Evolutionary conservation across 1,139 yeast genomes (phyloP).

Genomic region (Casaregolazyma lundiana): DNA sequence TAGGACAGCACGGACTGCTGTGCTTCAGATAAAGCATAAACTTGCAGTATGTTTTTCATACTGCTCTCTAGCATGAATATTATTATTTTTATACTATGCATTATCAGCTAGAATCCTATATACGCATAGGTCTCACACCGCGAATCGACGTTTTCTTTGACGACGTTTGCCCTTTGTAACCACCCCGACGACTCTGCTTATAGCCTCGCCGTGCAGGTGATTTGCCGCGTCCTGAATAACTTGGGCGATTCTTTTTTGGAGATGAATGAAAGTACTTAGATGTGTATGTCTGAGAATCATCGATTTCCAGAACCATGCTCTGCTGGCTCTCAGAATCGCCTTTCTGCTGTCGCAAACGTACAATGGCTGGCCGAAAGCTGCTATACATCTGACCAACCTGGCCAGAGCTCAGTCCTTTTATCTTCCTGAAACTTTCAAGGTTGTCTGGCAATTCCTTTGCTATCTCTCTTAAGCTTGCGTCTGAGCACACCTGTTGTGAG

Average conservation of each 20-base stretch:
- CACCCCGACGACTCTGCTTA: neutral
- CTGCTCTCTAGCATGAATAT: no score
- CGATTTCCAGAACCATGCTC: slow-evolving; percentile 4
- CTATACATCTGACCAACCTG: slow-evolving; percentile 16
- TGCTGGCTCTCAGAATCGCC: neutral
- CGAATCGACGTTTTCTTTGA: neutral
- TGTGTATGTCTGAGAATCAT: slow-evolving; percentile 4
- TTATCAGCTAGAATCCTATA: no score
- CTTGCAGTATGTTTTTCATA: no score
- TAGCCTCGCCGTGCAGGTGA: neutral
- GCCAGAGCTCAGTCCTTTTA: slow-evolving; percentile 15
- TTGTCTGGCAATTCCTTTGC: slow-evolving; percentile 15
- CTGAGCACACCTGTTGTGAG: slow-evolving; percentile 18
- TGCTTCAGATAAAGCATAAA: no score
- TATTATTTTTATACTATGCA: no score
- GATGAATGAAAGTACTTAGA: neutral
- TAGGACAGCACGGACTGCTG: no score
- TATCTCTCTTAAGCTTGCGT: slow-evolving; percentile 17
- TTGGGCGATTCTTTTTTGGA: neutral
- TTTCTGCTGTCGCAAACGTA: slow-evolving; percentile 11
- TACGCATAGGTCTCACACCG: neutral
- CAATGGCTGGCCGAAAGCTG: slow-evolving; percentile 16
- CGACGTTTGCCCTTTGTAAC: neutral
- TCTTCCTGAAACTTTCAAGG: slow-evolving; percentile 8
- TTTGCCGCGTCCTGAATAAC: neutral